Base-by-base conservation (phyloP, 2,329 filamentous ascomycete genomes). In the Epicoccum sorghinum region DNA sequence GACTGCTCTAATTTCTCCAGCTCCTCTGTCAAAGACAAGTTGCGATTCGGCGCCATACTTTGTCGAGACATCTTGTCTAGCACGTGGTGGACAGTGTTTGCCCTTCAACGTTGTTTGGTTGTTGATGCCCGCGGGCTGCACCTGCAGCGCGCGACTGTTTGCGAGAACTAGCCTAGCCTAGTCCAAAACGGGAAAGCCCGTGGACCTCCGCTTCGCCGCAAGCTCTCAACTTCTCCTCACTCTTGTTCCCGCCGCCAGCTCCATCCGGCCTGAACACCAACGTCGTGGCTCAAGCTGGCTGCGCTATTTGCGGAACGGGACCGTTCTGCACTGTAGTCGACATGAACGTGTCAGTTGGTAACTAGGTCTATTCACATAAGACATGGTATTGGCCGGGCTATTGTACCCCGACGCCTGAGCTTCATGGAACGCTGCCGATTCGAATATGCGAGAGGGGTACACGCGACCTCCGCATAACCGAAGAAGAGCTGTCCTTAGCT, bases 1-100 rank as follows among this genome's bases (percentile, higher is more conserved):
- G 91, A 96, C 74, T 99, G 95, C 75, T 99, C 95, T 4, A 99
- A 81, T 75, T 89, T 93, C 78, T 99, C 95, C 47, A 99, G 82
- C 81, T 99, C 95, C 73, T 99, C 95, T 0, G 93, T 96, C 56
- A 97, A 82, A 4, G 91, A 91, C 56, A 98, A 79, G 27, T 81
- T 82, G 50, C 84, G 81, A 70, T 80, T 78, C 7, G 80, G 72
- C 13, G 78, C 74, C 22, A 76, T 69, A 25, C 74, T 78, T 50
- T 74, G 77, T 41, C 82, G 80, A 45, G 82, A 82, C 83, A 85
- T 84, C 24, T 43, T 64, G 55, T 29, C 24, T 10, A 43, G 12
- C 8, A 33, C 13, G 7, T 12, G 8, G 39, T 35, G 1, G 3
- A 18, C 24, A 14, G 45, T 33, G 37, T 32, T 36, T 47, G 41